Conservation (phyloP, 2,329 filamentous ascomycete genomes). For the Diaporthe australafricana region DNA sequence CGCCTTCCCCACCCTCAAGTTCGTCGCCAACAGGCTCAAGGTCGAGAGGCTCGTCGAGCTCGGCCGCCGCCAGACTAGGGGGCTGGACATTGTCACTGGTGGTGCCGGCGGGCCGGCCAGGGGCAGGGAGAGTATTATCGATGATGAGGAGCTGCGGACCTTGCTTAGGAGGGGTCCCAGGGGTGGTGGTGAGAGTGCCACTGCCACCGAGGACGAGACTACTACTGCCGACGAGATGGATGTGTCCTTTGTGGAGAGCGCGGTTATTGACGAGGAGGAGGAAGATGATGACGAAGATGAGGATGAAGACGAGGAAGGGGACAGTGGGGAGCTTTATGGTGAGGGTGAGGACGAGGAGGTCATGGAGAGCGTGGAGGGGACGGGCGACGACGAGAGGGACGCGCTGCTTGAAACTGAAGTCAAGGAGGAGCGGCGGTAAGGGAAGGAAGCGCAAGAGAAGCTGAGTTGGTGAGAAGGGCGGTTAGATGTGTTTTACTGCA, state of each 20-base stretch:
- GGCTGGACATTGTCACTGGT: constrained; percentile 46
- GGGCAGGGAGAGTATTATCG: constrained; percentile 70
- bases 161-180: constrained; percentile 47
- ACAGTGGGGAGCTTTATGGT: not conserved
- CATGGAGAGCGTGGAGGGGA: constrained; percentile 17
- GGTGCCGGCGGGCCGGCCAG: constrained; percentile 51
- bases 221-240: constrained; percentile 37
- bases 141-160: constrained; percentile 66
- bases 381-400: not conserved
- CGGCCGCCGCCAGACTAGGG: constrained; percentile 66
- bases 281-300: not conserved
- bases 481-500: not conserved
- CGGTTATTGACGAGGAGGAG: constrained; percentile 31
- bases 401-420: constrained; percentile 19
- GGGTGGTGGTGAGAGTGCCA: constrained; percentile 29
- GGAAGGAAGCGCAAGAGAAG: not conserved
- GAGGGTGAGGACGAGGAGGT: no score
- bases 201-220: constrained; percentile 36
- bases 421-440: not conserved
- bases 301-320: not conserved
- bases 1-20: constrained; percentile 91
- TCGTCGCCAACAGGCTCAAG: constrained; percentile 87
- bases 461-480: not conserved
- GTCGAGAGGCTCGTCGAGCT: constrained; percentile 78
- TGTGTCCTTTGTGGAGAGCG: constrained; percentile 15